phyloP scores from a whole-genome alignment of 768 basidiomycete genomes.

The Boletus fagicola region DNA sequence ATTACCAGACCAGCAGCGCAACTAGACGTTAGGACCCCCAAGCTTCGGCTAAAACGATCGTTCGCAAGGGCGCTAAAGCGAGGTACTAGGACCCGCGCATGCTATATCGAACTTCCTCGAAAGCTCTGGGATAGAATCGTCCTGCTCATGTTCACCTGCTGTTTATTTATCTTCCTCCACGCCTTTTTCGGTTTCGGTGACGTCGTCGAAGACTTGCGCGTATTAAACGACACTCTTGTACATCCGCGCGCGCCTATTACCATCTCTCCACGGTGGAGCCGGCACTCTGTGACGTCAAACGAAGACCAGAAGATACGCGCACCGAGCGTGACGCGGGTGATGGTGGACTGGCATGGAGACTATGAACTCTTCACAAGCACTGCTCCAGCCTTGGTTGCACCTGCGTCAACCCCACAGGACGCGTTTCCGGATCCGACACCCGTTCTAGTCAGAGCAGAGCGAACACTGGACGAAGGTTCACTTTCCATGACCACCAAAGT shows the following conservation, averaged over 20 bases:
- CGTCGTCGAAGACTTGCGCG: not conserved
- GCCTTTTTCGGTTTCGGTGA: conserved; percentile 27
- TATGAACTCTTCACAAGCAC: conserved; percentile 17
- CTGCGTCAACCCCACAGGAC: conserved; percentile 18
- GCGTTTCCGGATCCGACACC: conserved; percentile 26
- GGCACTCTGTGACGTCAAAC: not conserved
- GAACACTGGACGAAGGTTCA: not conserved
- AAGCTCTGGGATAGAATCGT: conserved; percentile 23
- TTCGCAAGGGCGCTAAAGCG: not conserved
- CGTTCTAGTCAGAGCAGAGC: not conserved
- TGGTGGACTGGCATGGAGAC: conserved; percentile 21
- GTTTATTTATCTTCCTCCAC: conserved; percentile 25
- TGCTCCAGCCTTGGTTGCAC: not conserved
- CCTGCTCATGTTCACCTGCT: conserved; percentile 25
- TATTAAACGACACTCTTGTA: not conserved
- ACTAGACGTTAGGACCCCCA: not conserved
- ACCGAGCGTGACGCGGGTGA: conserved; percentile 2
- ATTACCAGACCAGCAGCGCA: not conserved
- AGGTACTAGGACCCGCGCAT: not conserved
- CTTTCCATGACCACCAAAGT: not conserved
- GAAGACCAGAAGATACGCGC: not conserved
- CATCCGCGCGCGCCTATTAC: not conserved
- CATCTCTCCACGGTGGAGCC: not conserved
- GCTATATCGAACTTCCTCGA: conserved; percentile 8
- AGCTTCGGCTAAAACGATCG: conserved; percentile 1